These are phyloP conservation scores for Cucumis cinereus DNA, from an alignment of 306 rosid species.

Conservation along the genomic window DNA sequence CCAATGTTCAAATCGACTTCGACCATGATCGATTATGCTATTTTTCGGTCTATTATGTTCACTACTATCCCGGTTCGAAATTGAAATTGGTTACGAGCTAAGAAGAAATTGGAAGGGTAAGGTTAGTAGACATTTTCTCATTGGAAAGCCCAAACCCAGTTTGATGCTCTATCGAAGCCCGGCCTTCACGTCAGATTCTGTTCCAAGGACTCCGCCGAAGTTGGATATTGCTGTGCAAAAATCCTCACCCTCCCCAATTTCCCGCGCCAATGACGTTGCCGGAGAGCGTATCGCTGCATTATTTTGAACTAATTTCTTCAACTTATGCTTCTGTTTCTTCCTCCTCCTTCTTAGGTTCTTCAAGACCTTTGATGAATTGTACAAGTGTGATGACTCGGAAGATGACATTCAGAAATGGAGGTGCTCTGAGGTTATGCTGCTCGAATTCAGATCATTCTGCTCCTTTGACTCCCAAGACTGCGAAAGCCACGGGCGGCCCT, in stretches of 20 bases:
- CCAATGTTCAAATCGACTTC: too few species aligned
- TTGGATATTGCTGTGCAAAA: neutral
- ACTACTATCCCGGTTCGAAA: too few species aligned
- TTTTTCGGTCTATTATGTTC: too few species aligned
- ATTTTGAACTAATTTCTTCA: neutral
- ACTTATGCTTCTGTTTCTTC: neutral
- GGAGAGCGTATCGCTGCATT: neutral
- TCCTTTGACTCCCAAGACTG: slow-evolving; percentile 9
- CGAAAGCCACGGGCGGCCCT: neutral
- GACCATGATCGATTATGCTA: too few species aligned
- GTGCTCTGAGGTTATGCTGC: slow-evolving; percentile 16
- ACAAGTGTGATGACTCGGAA: neutral
- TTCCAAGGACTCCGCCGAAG: neutral
- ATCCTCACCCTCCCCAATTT: neutral
- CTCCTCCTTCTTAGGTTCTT: neutral
- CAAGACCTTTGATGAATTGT: neutral
- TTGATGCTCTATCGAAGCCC: neutral
- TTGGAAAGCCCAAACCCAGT: neutral
- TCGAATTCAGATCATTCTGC: slow-evolving; percentile 12
- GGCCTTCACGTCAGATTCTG: neutral
- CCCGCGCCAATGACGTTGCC: neutral
- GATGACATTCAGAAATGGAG: neutral
- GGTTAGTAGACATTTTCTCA: too few species aligned
- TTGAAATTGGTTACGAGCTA: too few species aligned
- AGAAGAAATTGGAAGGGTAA: too few species aligned